phyloP scores from a whole-genome alignment of 495 filamentous ascomycete genomes.

The Aeminium ludgeri region DNA sequence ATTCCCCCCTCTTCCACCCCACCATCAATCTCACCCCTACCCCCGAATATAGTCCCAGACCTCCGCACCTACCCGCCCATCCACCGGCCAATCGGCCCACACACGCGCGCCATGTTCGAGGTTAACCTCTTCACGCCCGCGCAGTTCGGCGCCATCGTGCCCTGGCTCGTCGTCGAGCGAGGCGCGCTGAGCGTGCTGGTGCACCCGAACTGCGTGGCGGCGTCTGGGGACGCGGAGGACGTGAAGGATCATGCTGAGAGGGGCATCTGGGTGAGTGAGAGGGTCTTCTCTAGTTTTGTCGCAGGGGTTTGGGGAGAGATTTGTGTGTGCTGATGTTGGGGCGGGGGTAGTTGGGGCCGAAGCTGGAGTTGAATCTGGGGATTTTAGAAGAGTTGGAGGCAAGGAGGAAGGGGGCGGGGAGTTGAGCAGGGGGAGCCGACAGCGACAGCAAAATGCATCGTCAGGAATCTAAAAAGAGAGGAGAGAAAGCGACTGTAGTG shows the following conservation, averaged over 20 bases:
- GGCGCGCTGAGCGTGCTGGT: constrained; percentile 65
- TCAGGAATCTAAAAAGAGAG: too few species aligned
- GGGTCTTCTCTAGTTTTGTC: too few species aligned
- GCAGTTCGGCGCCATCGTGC: constrained; percentile 75
- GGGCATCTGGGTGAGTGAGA: constrained; percentile 70
- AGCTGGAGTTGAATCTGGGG: too few species aligned
- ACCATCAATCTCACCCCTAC: background rate
- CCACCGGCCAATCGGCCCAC: constrained; percentile 64
- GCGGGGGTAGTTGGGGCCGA: too few species aligned
- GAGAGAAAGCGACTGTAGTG: too few species aligned
- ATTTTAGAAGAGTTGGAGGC: too few species aligned
- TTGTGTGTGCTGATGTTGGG: too few species aligned
- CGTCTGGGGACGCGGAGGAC: too few species aligned
- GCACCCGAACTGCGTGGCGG: constrained; percentile 79
- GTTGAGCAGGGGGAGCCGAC: too few species aligned
- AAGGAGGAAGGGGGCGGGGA: too few species aligned
- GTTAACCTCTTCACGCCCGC: constrained; percentile 68
- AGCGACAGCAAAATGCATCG: too few species aligned
- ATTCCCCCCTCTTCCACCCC: background rate
- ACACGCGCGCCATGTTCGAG: constrained; percentile 79
- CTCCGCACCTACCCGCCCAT: constrained; percentile 65
- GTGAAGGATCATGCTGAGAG: constrained; percentile 56
- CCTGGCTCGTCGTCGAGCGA: constrained; percentile 70
- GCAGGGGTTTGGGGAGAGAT: too few species aligned
- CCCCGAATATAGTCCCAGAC: constrained; percentile 49